Base-by-base conservation (phyloP, 2,329 filamentous ascomycete genomes). In the Venturia oleaginea region DNA sequence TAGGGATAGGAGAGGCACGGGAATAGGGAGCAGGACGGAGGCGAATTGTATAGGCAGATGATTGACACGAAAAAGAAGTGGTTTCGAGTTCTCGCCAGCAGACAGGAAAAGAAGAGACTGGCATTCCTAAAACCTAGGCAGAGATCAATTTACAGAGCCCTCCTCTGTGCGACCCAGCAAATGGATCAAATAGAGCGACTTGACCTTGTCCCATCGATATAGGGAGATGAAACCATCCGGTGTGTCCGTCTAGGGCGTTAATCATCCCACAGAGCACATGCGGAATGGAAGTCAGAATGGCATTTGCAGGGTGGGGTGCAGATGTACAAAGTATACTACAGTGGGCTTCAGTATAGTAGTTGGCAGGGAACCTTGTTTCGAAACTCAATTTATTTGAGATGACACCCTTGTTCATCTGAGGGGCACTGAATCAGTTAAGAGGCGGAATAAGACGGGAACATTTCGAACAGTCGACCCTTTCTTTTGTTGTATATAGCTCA, bases 161-260 rank as follows among this genome's bases (percentile, higher is more conserved):
- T 24, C 51, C 51, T 57, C 51, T 34, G 27, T 7, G 51, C 51
- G 15, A 19, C 15, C 11, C 51, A 57, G 30, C 51, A 34, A 57
- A 57, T 57, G 34, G 51, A 57, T 57, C 51, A n/a, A 51, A 34
- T 32, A 10, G 15, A 57, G 19, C 51, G 4, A 37, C 30, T 57
- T 34, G 51, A 34, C 51, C 51, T n/a, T 57, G 51, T 57, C 27
- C 51, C 51, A 57, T 34, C 27, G 51, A 57, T 57, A 34, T 57
- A 34, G 19, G 13, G 30, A 34, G 51, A 34, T 57, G 51, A 57
- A 57, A 57, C 51, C 51, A 34, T 30, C 17, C 27, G 30, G 27
- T 57, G 17, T 57, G 27, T 57, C 51, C 51, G 51, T 30, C 34
- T 34, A 57, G 51, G 51, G 51, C 51, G 51, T 57, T 37, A 30